Evolutionary conservation across 371 early-diverging fungal genomes (phyloP), one percentile per base, ranked within the genome.

Genomic region (Coemansia linderi): DNA sequence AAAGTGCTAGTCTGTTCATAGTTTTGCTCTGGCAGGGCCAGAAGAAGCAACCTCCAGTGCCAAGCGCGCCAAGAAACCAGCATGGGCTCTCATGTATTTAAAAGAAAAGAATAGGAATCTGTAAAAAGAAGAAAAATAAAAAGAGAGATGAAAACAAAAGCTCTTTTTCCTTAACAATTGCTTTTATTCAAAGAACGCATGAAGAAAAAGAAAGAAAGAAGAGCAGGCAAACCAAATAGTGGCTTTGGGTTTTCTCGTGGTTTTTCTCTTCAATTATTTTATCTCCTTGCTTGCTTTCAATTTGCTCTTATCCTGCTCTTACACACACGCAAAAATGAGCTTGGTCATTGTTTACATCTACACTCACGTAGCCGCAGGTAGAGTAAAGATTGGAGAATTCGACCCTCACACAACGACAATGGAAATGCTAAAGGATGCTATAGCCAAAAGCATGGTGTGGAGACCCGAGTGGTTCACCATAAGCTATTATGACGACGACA

Each of bases 331-430:
- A 9, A 46, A 19, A 46, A 46, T 46, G 46, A 19, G 9, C 46
- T 3, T 46, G 46, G 46, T 46, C 46, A n/a, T 19, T 2, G 22
- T 10, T 22, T 46, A 46, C 22, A n/a, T 46, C 46, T 19, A 46
- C 19, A 46, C 46, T 7, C 46, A 46, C 10, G 19, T 46, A 19
- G 46, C 46, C 8, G n/a, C 19, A 46, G 46, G 19, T 7, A 46
- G n/a, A 46, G 46, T 46, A 46, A 46, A 19, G n/a, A 46, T 46
- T 46, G 46, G 46, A 9, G 46, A 46, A 19, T 46, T 46, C 10
- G 19, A 46, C 10, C 9, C 46, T 10, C 22, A 46, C n/a, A 46
- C 46, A 19, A 19, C 19, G 10, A 46, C 46, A 46, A 46, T 46
- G 10, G 46, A 19, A n/a, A 46, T 46, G 46, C 10, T 46, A 9